phyloP scores from a whole-genome alignment of 164 flowering plant genomes.

The Chloranthus sessilifolius region DNA sequence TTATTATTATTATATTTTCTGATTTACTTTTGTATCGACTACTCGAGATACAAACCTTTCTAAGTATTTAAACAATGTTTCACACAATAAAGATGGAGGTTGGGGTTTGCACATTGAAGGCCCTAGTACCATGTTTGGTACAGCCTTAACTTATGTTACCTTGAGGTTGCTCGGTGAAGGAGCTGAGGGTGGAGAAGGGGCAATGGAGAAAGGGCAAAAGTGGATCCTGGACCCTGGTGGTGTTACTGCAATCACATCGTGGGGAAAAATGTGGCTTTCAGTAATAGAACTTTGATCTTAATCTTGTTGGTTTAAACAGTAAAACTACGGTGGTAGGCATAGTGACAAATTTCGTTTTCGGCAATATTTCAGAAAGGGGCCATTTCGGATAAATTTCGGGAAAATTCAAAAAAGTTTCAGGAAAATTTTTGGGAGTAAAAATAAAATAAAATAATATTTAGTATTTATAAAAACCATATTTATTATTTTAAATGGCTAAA shows the following conservation, averaged over 20 bases:
- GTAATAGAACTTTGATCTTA: conserved; percentile 18
- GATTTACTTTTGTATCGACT: too few species aligned
- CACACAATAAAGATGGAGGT: conserved; percentile 76
- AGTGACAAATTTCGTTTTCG: too few species aligned
- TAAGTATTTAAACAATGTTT: too few species aligned
- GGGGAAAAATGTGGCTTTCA: conserved; percentile 70
- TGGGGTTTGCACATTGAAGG: conserved; percentile 90
- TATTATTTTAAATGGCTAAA: too few species aligned
- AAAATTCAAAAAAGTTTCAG: too few species aligned
- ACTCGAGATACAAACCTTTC: too few species aligned
- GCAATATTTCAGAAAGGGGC: too few species aligned
- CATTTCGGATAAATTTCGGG: too few species aligned
- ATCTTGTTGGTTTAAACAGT: neutral
- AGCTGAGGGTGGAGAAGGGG: conserved; percentile 35
- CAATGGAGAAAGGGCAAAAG: conserved; percentile 35
- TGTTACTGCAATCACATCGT: conserved; percentile 39
- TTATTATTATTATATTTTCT: too few species aligned
- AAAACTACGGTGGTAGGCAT: neutral
- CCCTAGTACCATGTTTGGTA: conserved; percentile 62
- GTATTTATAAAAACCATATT: too few species aligned
- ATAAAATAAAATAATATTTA: too few species aligned
- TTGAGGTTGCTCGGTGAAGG: conserved; percentile 61
- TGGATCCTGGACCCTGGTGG: conserved; percentile 70
- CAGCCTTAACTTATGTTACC: conserved; percentile 46
- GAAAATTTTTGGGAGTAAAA: too few species aligned